Conservation (phyloP, 1,139 yeast genomes). For the Pneumocystis wakefieldiae region DNA sequence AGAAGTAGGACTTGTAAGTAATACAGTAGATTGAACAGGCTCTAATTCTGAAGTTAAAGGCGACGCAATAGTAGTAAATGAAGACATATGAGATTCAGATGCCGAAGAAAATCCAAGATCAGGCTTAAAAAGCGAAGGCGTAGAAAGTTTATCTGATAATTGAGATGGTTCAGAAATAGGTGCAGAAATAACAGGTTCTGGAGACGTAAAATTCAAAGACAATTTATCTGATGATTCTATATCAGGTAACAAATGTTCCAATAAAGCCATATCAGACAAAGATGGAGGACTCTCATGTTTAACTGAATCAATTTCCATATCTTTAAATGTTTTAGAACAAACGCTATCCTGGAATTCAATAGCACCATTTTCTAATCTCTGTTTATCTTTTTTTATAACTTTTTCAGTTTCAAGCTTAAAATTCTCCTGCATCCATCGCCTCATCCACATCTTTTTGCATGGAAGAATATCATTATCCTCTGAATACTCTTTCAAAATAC, state of each 20-base stretch:
- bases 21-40: background rate
- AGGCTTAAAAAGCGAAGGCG: background rate
- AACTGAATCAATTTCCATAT: background rate
- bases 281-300: background rate
- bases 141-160: background rate
- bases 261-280: background rate
- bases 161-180: background rate
- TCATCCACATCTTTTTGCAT: constrained; percentile 1
- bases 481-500: background rate
- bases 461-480: background rate
- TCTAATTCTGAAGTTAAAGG: background rate
- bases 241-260: background rate
- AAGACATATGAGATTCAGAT: background rate
- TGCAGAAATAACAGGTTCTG: background rate
- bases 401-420: background rate
- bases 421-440: background rate
- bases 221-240: background rate
- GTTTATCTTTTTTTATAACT: background rate
- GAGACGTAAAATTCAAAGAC: background rate
- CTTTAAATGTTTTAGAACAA: background rate
- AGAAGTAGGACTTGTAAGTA: background rate
- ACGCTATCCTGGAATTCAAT: background rate
- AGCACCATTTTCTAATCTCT: background rate
- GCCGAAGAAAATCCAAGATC: background rate
- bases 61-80: background rate